Evolutionary conservation across 2,329 filamentous ascomycete species (phyloP), one percentile per base, ranked within the genome.

Genomic region (Sporothrix mexicana): DNA sequence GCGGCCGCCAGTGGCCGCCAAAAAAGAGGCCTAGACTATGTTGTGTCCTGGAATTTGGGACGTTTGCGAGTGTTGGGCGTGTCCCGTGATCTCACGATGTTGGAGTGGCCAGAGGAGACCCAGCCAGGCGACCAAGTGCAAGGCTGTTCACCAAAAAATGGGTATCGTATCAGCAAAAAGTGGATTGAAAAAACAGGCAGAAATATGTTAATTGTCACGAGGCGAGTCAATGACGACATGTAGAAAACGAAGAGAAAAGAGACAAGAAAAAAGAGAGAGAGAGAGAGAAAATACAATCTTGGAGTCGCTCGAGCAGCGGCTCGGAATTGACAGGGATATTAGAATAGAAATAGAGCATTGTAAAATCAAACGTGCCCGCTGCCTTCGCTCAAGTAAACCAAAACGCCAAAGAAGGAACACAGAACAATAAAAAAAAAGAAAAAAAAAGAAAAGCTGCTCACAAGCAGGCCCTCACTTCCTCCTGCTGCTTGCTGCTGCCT

Each of bases 41-140:
- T 53, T 8, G n/a, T n/a, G 7, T 53, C 6, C 47, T 51, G 47
- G 47, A 51, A 51, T 5, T 36, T 36, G 30, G 30, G 3, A 36
- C 30, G 30, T 36, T 36, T 36, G 3, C 7, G 30, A 36, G 30
- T 36, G 7, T 5, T 36, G 30, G 30, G 30, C 3, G 7, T 36
- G 30, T 36, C 30, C 30, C 30, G 30, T 36, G 30, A 36, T 57
- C 17, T 62, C 30, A 43, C 36, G 59, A 20, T 43, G 30, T 17
- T 30, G 57, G 15, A 20, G 51, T 43, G 36, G 9, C n/a, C 59
- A 13, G 20, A 20, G 1, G 41, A 8, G 59, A 17, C 59, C 59
- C 36, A 12, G 12, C n/a, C 36, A 15, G 59, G 59, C 59, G 59
- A 64, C 30, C 59, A 43, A 45, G 59, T 43, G 36, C 59, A 45